phyloP scores from a whole-genome alignment of 1,139 yeast genomes.

The Candida frijolesensis region DNA sequence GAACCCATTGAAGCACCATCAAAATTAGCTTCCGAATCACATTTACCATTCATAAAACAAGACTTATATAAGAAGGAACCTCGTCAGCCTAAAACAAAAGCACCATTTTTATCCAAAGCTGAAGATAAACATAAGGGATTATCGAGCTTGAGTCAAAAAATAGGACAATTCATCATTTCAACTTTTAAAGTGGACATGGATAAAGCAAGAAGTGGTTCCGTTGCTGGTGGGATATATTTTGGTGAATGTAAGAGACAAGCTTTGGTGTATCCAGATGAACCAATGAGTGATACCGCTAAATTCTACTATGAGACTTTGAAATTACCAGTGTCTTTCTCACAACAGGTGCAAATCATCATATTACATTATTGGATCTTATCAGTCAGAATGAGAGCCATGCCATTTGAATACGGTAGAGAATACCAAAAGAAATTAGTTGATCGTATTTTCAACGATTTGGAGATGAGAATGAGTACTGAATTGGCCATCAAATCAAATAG shows the following conservation, averaged over 20 bases:
- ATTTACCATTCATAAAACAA: conserved; percentile 49
- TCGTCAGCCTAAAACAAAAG: conserved; percentile 43
- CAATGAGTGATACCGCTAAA: conserved; percentile 61
- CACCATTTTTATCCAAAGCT: conserved; percentile 59
- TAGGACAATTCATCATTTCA: conserved; percentile 74
- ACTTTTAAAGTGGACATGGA: conserved; percentile 86
- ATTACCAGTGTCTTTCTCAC: conserved; percentile 84
- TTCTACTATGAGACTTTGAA: conserved; percentile 80
- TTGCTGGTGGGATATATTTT: conserved; percentile 87
- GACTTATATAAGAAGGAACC: conserved; percentile 36
- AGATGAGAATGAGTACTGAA: conserved; percentile 79
- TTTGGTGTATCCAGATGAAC: conserved; percentile 70
- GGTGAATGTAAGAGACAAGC: conserved; percentile 88
- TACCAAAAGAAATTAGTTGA: conserved; percentile 93
- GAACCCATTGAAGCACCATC: conserved; percentile 39
- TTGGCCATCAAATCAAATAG: conserved; percentile 83
- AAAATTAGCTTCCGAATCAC: conserved; percentile 50
- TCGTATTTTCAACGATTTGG: conserved; percentile 87
- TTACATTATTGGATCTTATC: conserved; percentile 92
- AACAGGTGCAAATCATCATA: conserved; percentile 91
- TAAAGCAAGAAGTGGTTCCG: conserved; percentile 86
- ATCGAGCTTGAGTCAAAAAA: conserved; percentile 66
- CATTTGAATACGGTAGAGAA: conserved; percentile 81
- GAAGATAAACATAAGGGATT: conserved; percentile 43
- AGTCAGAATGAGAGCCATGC: conserved; percentile 95